phyloP scores from a whole-genome alignment of 108 stramenopile species.

The Cyclotella cryptica region DNA sequence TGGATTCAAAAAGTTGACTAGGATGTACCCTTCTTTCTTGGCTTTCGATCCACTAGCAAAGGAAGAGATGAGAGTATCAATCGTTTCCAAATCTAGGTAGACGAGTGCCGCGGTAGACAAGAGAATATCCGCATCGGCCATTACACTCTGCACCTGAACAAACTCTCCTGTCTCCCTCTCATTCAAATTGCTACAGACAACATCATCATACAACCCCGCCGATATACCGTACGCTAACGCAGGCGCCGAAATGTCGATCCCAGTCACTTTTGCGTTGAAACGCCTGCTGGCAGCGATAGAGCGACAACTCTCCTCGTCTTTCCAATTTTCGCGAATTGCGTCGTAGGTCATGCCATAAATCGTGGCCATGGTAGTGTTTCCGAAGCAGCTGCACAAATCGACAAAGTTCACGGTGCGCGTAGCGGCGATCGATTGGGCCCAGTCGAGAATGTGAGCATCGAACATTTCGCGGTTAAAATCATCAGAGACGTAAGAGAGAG shows the following conservation, averaged over 20 bases:
- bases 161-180: slow-evolving; percentile 20
- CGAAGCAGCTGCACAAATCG: slow-evolving; percentile 56
- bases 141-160: slow-evolving; percentile 17
- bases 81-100: slow-evolving; percentile 48
- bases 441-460: slow-evolving; percentile 46
- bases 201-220: slow-evolving; percentile 47
- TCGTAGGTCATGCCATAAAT: slow-evolving; percentile 55
- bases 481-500: slow-evolving; percentile 48
- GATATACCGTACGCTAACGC: slow-evolving; percentile 53
- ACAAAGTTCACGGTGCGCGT: slow-evolving; percentile 40
- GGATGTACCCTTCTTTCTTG: slow-evolving; percentile 35
- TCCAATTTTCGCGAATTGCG: slow-evolving; percentile 57
- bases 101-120: slow-evolving; percentile 46
- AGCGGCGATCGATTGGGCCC: neutral
- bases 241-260: slow-evolving; percentile 47
- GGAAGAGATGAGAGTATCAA: slow-evolving; percentile 31
- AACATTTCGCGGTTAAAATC: slow-evolving; percentile 56
- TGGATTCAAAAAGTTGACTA: slow-evolving; percentile 61
- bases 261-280: slow-evolving; percentile 36
- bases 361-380: slow-evolving; percentile 63
- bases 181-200: slow-evolving; percentile 49
- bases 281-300: slow-evolving; percentile 31
- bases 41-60: slow-evolving; percentile 19
- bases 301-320: slow-evolving; percentile 37
- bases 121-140: slow-evolving; percentile 44